Evolutionary conservation across 768 basidiomycete genomes (phyloP), one percentile per base, ranked within the genome.

Genomic region (Fomitopsis pulvina): DNA sequence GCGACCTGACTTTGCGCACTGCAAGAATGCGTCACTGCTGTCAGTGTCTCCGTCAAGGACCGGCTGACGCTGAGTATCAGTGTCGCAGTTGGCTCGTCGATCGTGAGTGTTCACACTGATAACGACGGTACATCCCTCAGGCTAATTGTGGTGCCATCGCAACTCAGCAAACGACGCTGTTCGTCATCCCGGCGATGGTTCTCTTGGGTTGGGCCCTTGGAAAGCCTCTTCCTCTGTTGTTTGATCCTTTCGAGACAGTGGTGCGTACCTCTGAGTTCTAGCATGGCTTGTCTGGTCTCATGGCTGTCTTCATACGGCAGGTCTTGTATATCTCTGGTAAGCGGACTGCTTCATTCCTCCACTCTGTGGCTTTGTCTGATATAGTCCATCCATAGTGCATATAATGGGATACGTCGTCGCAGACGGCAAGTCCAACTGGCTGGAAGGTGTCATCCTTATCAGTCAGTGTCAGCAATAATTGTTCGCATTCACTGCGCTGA

Each of bases 351-450:
- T 32, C 24, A n/a, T 21, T 46, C 28, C 3, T 37, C n/a, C n/a
- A n/a, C n/a, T 37, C 5, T 6, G 4, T 9, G 20, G 20, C 4
- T 5, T n/a, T 34, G 12, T 8, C 45, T 46, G 27, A 47, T 48
- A n/a, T 9, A n/a, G 18, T 29, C 46, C 3, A 21, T 12, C 12
- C 41, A 2, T 30, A 64, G 68, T 69, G 6, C 52, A 64, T 56
- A 87, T 88, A 3, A 89, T 95, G 66, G 89, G 87, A 60, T 90
- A 88, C 60, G 83, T 85, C 20, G 78, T 94, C 4, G 77, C 81
- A 43, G 94, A 96, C 57, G 92, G 92, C 11, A 87, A 81, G 61
- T 88, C 85, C 25, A 95, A 94, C 64, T 96, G 92, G 83, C 73
- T 96, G n/a, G 92, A 95, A 66, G 91, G 90, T 21, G 66, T 82